phyloP scores from a whole-genome alignment of 140 eudicot genomes.

The Flaveria floridana region DNA sequence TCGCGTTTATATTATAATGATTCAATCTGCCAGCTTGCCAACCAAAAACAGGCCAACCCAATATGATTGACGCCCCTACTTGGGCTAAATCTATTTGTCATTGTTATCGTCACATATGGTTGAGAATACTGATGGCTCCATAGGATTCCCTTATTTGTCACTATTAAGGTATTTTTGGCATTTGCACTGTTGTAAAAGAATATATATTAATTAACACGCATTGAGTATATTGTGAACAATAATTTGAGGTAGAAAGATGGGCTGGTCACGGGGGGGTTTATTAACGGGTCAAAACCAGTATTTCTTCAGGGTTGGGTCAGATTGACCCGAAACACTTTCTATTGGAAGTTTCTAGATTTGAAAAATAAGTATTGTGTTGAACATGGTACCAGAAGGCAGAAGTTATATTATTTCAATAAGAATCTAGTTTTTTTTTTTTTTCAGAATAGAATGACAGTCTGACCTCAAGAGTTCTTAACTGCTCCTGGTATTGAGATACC shows the following conservation, averaged over 20 bases:
- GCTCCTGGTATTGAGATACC: slow-evolving; percentile 92
- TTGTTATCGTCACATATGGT: background rate
- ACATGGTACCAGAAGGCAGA: background rate
- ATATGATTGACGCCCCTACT: background rate
- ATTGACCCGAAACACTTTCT: background rate
- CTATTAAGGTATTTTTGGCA: slow-evolving; percentile 4
- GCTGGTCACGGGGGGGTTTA: background rate
- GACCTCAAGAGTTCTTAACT: slow-evolving; percentile 88
- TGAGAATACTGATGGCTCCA: background rate
- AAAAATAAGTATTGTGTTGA: background rate
- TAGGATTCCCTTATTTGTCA: background rate
- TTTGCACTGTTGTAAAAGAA: background rate
- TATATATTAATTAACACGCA: background rate
- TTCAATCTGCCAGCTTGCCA: background rate
- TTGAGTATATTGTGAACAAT: background rate
- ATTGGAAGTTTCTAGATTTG: background rate
- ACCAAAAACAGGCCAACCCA: background rate
- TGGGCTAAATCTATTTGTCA: background rate
- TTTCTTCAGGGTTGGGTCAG: background rate
- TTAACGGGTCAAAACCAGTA: background rate
- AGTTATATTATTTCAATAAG: background rate
- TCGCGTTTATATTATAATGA: background rate
- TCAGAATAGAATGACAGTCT: background rate
- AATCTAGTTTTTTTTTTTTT: background rate
- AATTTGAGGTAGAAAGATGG: background rate